Conservation (phyloP, 441 rosid genomes). For the Capsella rubella region DNA sequence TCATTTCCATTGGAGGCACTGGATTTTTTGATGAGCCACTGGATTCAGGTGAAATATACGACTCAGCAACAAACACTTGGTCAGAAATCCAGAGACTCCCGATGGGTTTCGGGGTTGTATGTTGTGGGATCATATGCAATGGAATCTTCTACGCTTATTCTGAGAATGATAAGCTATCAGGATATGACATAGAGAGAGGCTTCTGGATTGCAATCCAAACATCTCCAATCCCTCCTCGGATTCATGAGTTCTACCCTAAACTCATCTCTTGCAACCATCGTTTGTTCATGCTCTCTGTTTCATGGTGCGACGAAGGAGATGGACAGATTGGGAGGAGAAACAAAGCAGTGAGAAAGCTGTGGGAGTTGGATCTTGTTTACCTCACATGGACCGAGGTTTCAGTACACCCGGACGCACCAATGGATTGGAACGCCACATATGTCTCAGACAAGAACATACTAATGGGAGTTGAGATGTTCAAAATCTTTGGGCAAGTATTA, state of each 20-base stretch:
- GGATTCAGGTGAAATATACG: slow-evolving; percentile 95
- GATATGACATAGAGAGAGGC: slow-evolving; percentile 90
- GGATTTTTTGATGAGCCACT: slow-evolving; percentile 89
- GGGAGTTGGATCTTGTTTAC: slow-evolving; percentile 93
- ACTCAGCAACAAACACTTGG: slow-evolving; percentile 85
- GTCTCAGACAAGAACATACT: slow-evolving; percentile 72
- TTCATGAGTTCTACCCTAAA: slow-evolving; percentile 90
- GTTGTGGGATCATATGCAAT: slow-evolving; percentile 84
- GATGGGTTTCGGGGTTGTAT: slow-evolving; percentile 74
- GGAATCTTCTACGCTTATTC: slow-evolving; percentile 92
- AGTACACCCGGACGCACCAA: slow-evolving; percentile 95
- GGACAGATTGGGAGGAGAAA: slow-evolving; percentile 95
- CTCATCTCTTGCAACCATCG: slow-evolving; percentile 78
- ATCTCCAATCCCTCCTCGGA: slow-evolving; percentile 87
- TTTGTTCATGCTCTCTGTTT: slow-evolving; percentile 87
- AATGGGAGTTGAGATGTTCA: slow-evolving; percentile 96
- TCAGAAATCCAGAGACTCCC: slow-evolving; percentile 86
- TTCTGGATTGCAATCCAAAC: slow-evolving; percentile 89
- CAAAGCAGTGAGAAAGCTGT: slow-evolving; percentile 94
- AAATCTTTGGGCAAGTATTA: slow-evolving; percentile 91
- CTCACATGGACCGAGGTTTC: slow-evolving; percentile 86
- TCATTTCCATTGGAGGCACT: slow-evolving; percentile 83
- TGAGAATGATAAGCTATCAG: slow-evolving; percentile 87
- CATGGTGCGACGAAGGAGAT: slow-evolving; percentile 96
- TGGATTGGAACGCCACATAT: slow-evolving; percentile 96